Evolutionary conservation across 208 protist species (phyloP).

Genomic region (Trypanosoma grayi): DNA sequence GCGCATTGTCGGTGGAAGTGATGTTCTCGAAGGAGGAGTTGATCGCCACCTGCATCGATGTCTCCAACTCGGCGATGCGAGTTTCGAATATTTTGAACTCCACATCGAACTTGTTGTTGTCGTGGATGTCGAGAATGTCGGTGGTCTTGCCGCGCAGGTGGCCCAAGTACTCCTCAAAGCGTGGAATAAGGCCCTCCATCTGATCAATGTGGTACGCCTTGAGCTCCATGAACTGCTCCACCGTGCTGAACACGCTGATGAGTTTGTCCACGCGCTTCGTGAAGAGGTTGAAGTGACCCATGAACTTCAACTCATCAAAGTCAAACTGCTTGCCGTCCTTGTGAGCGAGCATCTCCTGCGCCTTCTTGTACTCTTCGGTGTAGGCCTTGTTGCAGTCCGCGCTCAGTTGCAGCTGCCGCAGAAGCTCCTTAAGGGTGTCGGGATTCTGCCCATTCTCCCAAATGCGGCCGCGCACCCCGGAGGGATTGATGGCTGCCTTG

Average conservation of each 20-base stretch:
- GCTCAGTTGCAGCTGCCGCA: constrained; percentile 83
- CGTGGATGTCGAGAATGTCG: constrained; percentile 94
- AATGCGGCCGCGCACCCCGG: constrained; percentile 78
- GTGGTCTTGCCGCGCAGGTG: constrained; percentile 92
- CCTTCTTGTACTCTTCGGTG: constrained; percentile 90
- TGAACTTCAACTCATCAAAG: constrained; percentile 95
- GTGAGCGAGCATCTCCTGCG: constrained; percentile 81
- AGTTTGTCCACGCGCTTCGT: constrained; percentile 96
- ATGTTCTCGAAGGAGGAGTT: constrained; percentile 96
- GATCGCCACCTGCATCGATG: constrained; percentile 94
- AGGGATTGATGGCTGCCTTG: constrained; percentile 91
- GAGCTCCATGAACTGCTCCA: constrained; percentile 96
- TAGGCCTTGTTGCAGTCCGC: constrained; percentile 93
- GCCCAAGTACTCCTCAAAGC: constrained; percentile 93
- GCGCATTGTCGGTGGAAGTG: constrained; percentile 91
- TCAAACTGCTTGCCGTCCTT: constrained; percentile 85
- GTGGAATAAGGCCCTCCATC: constrained; percentile 91
- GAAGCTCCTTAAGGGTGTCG: constrained; percentile 72
- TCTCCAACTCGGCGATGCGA: constrained; percentile 93
- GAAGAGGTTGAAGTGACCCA: constrained; percentile 98
- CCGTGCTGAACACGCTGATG: constrained; percentile 94
- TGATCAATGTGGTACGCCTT: constrained; percentile 92
- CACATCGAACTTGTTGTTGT: constrained; percentile 94
- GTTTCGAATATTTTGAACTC: constrained; percentile 96
- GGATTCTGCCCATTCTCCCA: constrained; percentile 90